Percentiles rank a stretch among this genome's conserved stretches.
Conservation (phyloP, 192 early-diverging fungal genomes). For the Phycomyces nitens region DNA sequence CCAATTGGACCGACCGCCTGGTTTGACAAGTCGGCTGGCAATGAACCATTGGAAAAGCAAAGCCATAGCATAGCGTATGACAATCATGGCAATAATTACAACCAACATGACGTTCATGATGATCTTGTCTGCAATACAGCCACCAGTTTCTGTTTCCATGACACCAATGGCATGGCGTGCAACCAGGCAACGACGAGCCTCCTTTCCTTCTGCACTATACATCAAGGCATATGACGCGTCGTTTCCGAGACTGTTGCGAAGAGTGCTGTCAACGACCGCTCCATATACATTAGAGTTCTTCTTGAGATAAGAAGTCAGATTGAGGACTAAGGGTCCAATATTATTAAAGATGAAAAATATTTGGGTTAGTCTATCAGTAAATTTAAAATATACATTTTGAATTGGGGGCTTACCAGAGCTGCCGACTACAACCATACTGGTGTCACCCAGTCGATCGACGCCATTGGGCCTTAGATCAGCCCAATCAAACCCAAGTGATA, state of each 20-base stretch:
- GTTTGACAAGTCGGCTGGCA: slow-evolving; percentile 51
- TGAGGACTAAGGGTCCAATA: slow-evolving; percentile 25
- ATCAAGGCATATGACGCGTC: slow-evolving; percentile 29
- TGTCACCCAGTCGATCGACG: slow-evolving; percentile 4
- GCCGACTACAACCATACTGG: slow-evolving; percentile 18
- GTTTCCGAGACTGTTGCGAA: slow-evolving; percentile 12
- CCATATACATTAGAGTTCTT: slow-evolving; percentile 13
- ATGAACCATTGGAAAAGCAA: slow-evolving; percentile 60
- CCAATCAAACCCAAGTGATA: slow-evolving; percentile 31
- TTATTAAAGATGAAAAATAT: slow-evolving; percentile 11
- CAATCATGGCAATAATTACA: slow-evolving; percentile 55
- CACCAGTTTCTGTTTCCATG: slow-evolving; percentile 55
- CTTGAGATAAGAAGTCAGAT: slow-evolving; percentile 27
- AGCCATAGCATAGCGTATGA: slow-evolving; percentile 61
- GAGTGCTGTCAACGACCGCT: neutral
- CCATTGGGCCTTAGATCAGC: slow-evolving; percentile 24
- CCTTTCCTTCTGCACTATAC: slow-evolving; percentile 22
- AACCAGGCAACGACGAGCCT: slow-evolving; percentile 39
- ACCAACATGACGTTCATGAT: slow-evolving; percentile 54
- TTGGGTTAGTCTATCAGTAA: neutral
- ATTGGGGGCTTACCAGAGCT: too few species aligned
- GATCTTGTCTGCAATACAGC: slow-evolving; percentile 55
- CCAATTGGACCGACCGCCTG: slow-evolving; percentile 51
- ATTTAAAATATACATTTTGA: neutral
- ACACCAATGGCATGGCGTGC: slow-evolving; percentile 50